phyloP scores from a whole-genome alignment of 192 early-diverging fungal species.

The Dispira simplex region DNA sequence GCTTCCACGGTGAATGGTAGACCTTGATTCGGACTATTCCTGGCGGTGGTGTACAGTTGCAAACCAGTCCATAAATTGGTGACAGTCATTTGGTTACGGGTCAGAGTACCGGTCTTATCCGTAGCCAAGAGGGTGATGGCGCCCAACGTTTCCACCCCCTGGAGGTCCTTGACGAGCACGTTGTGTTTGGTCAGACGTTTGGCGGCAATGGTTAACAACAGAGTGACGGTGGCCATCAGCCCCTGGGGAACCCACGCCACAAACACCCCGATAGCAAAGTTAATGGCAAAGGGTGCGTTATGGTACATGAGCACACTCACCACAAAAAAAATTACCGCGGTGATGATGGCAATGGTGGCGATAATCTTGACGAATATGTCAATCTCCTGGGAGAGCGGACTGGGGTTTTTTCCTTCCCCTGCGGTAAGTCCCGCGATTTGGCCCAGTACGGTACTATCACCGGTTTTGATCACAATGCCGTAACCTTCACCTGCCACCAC shows the following conservation, averaged over 20 bases:
- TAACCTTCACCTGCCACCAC: conserved; percentile 74
- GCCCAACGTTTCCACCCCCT: conserved; percentile 93
- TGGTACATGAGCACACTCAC: conserved; percentile 42
- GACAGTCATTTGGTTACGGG: conserved; percentile 93
- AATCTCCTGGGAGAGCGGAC: conserved; percentile 67
- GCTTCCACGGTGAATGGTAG: conserved; percentile 30
- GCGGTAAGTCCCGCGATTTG: conserved; percentile 84
- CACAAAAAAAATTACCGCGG: conserved; percentile 74
- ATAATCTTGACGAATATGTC: conserved; percentile 74
- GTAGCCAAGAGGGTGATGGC: conserved; percentile 93
- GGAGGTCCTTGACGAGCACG: conserved; percentile 90
- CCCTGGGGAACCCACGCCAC: conserved; percentile 92
- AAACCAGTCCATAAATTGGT: conserved; percentile 78
- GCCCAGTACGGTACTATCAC: conserved; percentile 87
- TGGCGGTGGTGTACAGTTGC: conserved; percentile 42
- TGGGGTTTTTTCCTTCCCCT: conserved; percentile 54
- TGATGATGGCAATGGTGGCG: conserved; percentile 55
- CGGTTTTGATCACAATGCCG: conserved; percentile 84
- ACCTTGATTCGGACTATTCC: conserved; percentile 27
- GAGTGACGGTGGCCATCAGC: conserved; percentile 84
- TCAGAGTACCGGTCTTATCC: conserved; percentile 96
- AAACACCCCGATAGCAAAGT: conserved; percentile 83
- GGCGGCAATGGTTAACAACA: conserved; percentile 87
- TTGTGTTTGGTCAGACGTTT: conserved; percentile 83
- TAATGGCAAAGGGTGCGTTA: conserved; percentile 49